Percentiles rank a stretch among this genome's conserved stretches.
Conservation (phyloP, 495 filamentous ascomycete species). For the Filosporella fistucella region DNA sequence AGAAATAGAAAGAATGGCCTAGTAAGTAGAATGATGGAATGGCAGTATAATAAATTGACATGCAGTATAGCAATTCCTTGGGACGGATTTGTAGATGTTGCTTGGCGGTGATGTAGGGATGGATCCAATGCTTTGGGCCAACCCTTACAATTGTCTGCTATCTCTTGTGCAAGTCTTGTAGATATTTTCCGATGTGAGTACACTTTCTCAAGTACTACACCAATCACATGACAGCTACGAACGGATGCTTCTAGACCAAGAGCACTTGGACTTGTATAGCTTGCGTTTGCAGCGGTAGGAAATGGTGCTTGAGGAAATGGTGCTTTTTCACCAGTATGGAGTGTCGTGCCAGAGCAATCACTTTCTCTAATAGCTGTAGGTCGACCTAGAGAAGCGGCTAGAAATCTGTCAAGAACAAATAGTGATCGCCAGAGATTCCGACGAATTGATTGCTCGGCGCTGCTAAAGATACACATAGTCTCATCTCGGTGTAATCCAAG, state of each 20-base stretch:
- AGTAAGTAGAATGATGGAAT: slow-evolving; percentile 36
- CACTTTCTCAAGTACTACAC: slow-evolving; percentile 60
- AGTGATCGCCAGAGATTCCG: slow-evolving; percentile 56
- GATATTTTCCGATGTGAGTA: slow-evolving; percentile 69
- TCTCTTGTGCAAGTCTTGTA: slow-evolving; percentile 58
- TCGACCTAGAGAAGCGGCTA: slow-evolving; percentile 53
- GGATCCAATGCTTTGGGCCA: slow-evolving; percentile 44
- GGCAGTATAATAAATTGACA: slow-evolving; percentile 64
- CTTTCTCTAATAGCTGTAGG: slow-evolving; percentile 58
- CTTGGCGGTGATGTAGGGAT: slow-evolving; percentile 42
- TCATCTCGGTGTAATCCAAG: slow-evolving; percentile 59
- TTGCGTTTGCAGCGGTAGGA: slow-evolving; percentile 31
- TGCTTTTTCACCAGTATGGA: slow-evolving; percentile 35
- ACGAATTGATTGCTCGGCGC: slow-evolving; percentile 38
- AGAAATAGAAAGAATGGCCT: slow-evolving; percentile 57
- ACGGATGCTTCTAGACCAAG: slow-evolving; percentile 48
- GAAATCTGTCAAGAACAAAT: slow-evolving; percentile 57
- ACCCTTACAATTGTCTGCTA: slow-evolving; percentile 48
- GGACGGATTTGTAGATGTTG: slow-evolving; percentile 40
- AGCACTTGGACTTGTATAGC: slow-evolving; percentile 23
- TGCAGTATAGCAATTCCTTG: slow-evolving; percentile 56
- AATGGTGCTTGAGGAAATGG: slow-evolving; percentile 23
- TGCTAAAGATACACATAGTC: slow-evolving; percentile 46
- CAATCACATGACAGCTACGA: slow-evolving; percentile 58
- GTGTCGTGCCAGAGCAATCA: slow-evolving; percentile 48